Conservation (phyloP, 2,329 filamentous ascomycete species). For the Colletotrichum sp. region DNA sequence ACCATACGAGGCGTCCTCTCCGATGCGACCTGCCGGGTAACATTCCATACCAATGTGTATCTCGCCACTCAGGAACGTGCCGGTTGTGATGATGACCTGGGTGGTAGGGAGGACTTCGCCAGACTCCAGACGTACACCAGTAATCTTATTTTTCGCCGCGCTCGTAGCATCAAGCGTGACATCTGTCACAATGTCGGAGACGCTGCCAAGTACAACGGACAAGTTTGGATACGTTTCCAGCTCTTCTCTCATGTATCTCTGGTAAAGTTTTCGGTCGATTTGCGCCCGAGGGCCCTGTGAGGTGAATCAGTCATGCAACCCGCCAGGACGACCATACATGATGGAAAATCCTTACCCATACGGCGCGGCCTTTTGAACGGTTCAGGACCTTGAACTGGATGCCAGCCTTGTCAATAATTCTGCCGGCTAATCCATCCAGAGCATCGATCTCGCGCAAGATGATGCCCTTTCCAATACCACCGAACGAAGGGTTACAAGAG, state of each 20-base stretch:
- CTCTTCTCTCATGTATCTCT: conserved; percentile 89
- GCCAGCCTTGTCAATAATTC: conserved; percentile 91
- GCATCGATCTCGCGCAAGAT: conserved; percentile 96
- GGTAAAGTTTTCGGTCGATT: conserved; percentile 90
- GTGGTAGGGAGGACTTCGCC: conserved; percentile 82
- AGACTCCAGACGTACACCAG: conserved; percentile 84
- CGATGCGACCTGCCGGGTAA: conserved; percentile 89
- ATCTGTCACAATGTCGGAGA: conserved; percentile 87
- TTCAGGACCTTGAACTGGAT: conserved; percentile 95
- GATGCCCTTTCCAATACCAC: conserved; percentile 97
- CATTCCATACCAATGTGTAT: conserved; percentile 91
- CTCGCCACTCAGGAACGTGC: conserved; percentile 93
- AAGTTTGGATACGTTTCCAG: conserved; percentile 79
- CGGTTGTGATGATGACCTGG: conserved; percentile 92
- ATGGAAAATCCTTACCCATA: conserved; percentile 67
- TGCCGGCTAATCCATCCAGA: conserved; percentile 85
- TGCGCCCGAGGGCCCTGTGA: conserved; percentile 83
- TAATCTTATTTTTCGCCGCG: conserved; percentile 60
- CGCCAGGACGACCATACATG: neutral
- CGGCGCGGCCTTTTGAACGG: conserved; percentile 86
- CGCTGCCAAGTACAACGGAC: conserved; percentile 82
- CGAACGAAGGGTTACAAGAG: conserved; percentile 96
- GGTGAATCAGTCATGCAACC: neutral
- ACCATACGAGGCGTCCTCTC: conserved; percentile 90
- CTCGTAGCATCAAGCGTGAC: conserved; percentile 51